Base-by-base conservation (phyloP, 2,329 filamentous ascomycete species). In the Macrophomina pseudophaseolina region DNA sequence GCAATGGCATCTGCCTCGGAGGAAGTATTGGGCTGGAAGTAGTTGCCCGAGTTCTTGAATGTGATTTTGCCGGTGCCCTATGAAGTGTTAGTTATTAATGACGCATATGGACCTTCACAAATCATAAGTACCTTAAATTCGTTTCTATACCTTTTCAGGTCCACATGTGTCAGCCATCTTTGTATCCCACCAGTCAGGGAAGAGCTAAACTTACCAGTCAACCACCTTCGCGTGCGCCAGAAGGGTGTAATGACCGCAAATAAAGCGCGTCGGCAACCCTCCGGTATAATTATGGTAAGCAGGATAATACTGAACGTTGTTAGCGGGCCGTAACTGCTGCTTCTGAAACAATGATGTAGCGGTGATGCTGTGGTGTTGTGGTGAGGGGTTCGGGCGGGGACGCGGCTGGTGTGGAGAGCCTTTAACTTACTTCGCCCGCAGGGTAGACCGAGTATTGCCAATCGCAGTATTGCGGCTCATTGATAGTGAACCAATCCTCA, bases 361-460 rank as follows among this genome's bases (percentile, higher is more conserved):
- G 3, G 23, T 23, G 23, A 23, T 23, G 23, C 23, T 23, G 23
- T 23, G 23, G 23, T 23, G 23, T 23, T 2, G 23, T 23, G 23
- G 1, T 23, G 23, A 23, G 23, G 23, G 23, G 23, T 23, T 23
- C 23, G 23, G 23, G 23, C 23, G 23, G 23, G 23, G 23, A 23
- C 23, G 23, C 23, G 23, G 23, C 23, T 38, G 35, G 35, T 38
- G 35, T 4, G 35, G 11, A 38, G 35, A 12, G 35, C 23, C 23
- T 38, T 38, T 12, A 38, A 38, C 35, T 38, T 38, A 38, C 35
- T 14, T 78, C 71, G 5, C 82, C 81, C 14, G 79, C 77, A 2
- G 80, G 81, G 49, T 83, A 83, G 64, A 70, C 71, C 1, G 75
- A 73, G 70, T 81, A 84, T 70, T 84, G 81, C 81, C 81, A 83